Evolutionary conservation across 2,329 filamentous ascomycete genomes (phyloP).

Genomic region (Exophiala xenobiotica): DNA sequence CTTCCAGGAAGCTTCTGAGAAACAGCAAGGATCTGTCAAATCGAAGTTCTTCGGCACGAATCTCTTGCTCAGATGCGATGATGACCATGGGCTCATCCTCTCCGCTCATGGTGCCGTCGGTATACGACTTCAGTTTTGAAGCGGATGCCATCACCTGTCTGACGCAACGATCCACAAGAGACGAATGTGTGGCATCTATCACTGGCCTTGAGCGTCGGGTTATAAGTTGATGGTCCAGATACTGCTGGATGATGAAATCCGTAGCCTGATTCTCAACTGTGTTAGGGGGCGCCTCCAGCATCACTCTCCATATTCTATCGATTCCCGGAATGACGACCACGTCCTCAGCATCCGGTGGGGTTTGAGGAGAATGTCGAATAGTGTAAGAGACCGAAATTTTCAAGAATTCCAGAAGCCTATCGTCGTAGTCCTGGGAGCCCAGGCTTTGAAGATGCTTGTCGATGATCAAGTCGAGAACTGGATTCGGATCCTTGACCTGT

Average conservation of each 20-base stretch:
- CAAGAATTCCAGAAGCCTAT: constrained; percentile 25
- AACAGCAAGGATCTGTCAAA: constrained; percentile 70
- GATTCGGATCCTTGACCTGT: constrained; percentile 24
- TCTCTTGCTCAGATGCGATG: constrained; percentile 49
- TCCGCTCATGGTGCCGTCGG: constrained; percentile 43
- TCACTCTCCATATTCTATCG: constrained; percentile 81
- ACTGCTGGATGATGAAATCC: constrained; percentile 69
- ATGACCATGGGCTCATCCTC: constrained; percentile 57
- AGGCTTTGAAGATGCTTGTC: constrained; percentile 23
- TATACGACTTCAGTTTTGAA: constrained; percentile 52
- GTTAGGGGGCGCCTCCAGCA: constrained; percentile 65
- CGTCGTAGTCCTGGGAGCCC: constrained; percentile 19
- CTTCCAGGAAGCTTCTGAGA: constrained; percentile 65
- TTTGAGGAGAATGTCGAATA: constrained; percentile 12
- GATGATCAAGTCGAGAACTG: constrained; percentile 24
- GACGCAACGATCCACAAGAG: constrained; percentile 71
- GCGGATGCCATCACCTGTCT: constrained; percentile 67
- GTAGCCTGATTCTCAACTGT: constrained; percentile 69
- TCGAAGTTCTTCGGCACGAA: constrained; percentile 57
- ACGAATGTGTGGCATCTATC: constrained; percentile 62
- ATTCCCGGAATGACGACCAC: constrained; percentile 49
- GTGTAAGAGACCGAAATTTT: constrained; percentile 22
- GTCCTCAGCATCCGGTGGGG: constrained; percentile 41
- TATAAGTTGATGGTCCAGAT: constrained; percentile 56
- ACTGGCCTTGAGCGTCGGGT: constrained; percentile 45